Evolutionary conservation across 768 basidiomycete genomes (phyloP).

Genomic region (Collybia nuda): DNA sequence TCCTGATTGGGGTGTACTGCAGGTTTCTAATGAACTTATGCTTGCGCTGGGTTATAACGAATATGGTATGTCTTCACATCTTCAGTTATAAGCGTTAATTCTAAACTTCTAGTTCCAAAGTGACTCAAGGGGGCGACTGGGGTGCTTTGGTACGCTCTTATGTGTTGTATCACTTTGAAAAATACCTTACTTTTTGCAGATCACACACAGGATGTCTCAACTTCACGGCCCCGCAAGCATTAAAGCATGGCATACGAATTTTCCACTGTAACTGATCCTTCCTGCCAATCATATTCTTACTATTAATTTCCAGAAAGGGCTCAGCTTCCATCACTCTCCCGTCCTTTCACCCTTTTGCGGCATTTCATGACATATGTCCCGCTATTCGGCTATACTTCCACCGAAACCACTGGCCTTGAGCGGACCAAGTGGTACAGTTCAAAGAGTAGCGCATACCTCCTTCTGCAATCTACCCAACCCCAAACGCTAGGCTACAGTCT

Average conservation of each 20-base stretch:
- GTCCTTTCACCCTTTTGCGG: conserved; percentile 22
- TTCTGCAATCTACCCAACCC: conserved; percentile 43
- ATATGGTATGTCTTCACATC: conserved; percentile 32
- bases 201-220: conserved; percentile 25
- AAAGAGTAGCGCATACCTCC: conserved; percentile 35
- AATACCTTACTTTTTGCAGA: conserved; percentile 9
- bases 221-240: conserved; percentile 32
- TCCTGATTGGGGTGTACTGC: not conserved
- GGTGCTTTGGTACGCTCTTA: conserved; percentile 29
- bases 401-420: conserved; percentile 33
- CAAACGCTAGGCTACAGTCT: conserved; percentile 56
- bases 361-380: conserved; percentile 21
- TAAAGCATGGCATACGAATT: conserved; percentile 56
- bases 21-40: conserved; percentile 52
- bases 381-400: conserved; percentile 16
- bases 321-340: not conserved
- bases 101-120: conserved; percentile 20
- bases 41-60: conserved; percentile 43
- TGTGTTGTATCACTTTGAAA: not conserved
- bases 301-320: not conserved
- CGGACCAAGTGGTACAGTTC: conserved; percentile 24
- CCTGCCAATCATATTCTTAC: not conserved
- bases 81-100: not conserved
- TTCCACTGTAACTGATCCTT: conserved; percentile 23
- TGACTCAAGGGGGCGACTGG: conserved; percentile 51